phyloP scores from a whole-genome alignment of 805 yeast species.

The Barnettozyma botsteinii region DNA sequence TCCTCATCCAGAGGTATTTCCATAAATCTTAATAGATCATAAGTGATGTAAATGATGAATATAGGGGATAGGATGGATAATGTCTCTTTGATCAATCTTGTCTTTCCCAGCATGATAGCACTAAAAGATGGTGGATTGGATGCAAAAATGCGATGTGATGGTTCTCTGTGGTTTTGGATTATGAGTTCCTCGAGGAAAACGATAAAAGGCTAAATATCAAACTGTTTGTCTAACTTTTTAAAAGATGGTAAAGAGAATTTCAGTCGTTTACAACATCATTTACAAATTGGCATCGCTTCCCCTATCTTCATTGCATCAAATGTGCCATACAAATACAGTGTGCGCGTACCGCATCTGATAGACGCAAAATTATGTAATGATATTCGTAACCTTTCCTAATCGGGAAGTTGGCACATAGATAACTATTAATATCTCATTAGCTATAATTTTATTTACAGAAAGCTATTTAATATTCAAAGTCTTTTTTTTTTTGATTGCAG shows the following conservation, averaged over 20 bases:
- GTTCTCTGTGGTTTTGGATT: background rate
- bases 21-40: conserved; percentile 13
- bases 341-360: conserved; percentile 1
- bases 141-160: too few relatives aligned
- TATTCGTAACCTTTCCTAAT: background rate
- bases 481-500: too few relatives aligned
- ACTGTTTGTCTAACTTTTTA: too few relatives aligned
- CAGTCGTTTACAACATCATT: too few relatives aligned
- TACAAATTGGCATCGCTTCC: conserved; percentile 1
- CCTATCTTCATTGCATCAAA: conserved; percentile 3
- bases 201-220: too few relatives aligned
- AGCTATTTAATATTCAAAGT: too few relatives aligned
- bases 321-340: background rate
- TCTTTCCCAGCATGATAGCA: conserved; percentile 2
- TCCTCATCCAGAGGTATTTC: background rate
- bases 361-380: background rate
- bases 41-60: conserved; percentile 16
- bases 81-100: conserved; percentile 13
- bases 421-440: too few relatives aligned
- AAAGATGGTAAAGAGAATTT: too few relatives aligned
- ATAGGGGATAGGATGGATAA: conserved; percentile 17
- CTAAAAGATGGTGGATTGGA: background rate
- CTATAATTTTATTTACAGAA: too few relatives aligned
- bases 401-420: too few relatives aligned
- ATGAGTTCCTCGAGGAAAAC: background rate